These are phyloP conservation scores for Pseudogymnoascus sp. DNA, from an alignment of 2,329 filamentous ascomycete species.

Conservation along the genomic window DNA sequence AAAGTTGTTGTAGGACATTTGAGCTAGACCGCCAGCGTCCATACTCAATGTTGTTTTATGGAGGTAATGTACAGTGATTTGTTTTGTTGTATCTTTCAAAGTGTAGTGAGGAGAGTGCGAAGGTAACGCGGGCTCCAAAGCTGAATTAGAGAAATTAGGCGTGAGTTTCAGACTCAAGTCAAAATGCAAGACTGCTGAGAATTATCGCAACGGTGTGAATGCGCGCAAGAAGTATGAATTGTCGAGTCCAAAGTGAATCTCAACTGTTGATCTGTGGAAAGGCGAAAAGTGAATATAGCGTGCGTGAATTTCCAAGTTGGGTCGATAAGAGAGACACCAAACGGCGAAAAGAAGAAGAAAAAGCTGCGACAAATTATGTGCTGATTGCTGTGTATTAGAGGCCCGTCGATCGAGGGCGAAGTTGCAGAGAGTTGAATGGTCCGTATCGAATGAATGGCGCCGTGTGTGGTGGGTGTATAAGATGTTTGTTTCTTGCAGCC, in stretches of 20 bases:
- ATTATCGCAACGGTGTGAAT: background rate
- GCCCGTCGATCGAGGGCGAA: background rate
- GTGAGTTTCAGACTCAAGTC: background rate
- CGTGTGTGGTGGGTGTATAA: background rate
- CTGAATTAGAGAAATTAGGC: slow-evolving; percentile 6
- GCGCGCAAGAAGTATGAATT: background rate
- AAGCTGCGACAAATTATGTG: slow-evolving; percentile 1
- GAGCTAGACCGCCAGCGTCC: slow-evolving; percentile 98
- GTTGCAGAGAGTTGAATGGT: background rate
- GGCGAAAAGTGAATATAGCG: slow-evolving; percentile 1
- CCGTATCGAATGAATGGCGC: background rate
- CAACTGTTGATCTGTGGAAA: background rate
- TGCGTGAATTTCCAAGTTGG: slow-evolving; percentile 2
- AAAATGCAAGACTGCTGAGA: background rate
- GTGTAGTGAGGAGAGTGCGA: background rate
- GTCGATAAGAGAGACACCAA: background rate
- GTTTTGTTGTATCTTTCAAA: slow-evolving; percentile 3
- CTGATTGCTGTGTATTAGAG: slow-evolving; percentile 6
- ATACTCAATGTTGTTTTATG: slow-evolving; percentile 34
- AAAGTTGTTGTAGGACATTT: slow-evolving; percentile 90
- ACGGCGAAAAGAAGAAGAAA: background rate
- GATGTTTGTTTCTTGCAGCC: background rate
- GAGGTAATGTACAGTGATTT: slow-evolving; percentile 5
- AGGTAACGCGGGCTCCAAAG: background rate
- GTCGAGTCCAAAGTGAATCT: slow-evolving; percentile 4